Evolutionary conservation across 805 yeast genomes (phyloP).

Genomic region (Naumovozyma baii): DNA sequence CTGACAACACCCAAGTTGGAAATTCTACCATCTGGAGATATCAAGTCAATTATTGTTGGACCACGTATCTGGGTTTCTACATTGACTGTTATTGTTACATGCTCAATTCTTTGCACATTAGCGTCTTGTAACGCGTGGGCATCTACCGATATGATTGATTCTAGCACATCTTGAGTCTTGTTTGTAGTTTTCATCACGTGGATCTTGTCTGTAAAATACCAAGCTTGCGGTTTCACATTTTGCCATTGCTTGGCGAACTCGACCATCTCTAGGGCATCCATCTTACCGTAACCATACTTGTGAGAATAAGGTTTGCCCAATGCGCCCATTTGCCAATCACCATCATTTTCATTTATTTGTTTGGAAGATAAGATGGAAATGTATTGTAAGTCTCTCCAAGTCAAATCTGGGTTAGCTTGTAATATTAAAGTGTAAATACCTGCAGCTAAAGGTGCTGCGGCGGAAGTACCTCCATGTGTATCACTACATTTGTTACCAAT

Average conservation of each 20-base stretch:
- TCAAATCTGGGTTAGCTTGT: slow-evolving; percentile 72
- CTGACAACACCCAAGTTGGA: slow-evolving; percentile 70
- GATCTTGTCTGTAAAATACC: slow-evolving; percentile 47
- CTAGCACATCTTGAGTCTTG: slow-evolving; percentile 19
- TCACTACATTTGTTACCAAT: slow-evolving; percentile 58
- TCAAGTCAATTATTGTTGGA: slow-evolving; percentile 48
- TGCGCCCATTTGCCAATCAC: slow-evolving; percentile 64
- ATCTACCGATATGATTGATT: slow-evolving; percentile 38
- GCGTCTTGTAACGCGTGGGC: slow-evolving; percentile 40
- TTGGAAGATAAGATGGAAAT: slow-evolving; percentile 62
- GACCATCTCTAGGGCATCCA: slow-evolving; percentile 73
- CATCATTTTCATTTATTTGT: slow-evolving; percentile 57
- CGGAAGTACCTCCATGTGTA: slow-evolving; percentile 92
- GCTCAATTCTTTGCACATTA: slow-evolving; percentile 71
- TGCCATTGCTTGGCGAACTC: slow-evolving; percentile 65
- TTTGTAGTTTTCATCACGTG: slow-evolving; percentile 27
- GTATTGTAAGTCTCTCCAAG: slow-evolving; percentile 95
- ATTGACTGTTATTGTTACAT: slow-evolving; percentile 72
- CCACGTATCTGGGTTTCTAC: slow-evolving; percentile 63
- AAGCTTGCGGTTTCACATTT: slow-evolving; percentile 85
- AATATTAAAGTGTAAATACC: slow-evolving; percentile 83
- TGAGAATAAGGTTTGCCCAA: slow-evolving; percentile 68
- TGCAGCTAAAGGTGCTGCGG: slow-evolving; percentile 97
- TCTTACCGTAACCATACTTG: slow-evolving; percentile 82
- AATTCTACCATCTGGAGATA: slow-evolving; percentile 65